Evolutionary conservation across 2,329 filamentous ascomycete genomes (phyloP), one percentile per base, ranked within the genome.

Genomic region (Ciborinia camelliae): DNA sequence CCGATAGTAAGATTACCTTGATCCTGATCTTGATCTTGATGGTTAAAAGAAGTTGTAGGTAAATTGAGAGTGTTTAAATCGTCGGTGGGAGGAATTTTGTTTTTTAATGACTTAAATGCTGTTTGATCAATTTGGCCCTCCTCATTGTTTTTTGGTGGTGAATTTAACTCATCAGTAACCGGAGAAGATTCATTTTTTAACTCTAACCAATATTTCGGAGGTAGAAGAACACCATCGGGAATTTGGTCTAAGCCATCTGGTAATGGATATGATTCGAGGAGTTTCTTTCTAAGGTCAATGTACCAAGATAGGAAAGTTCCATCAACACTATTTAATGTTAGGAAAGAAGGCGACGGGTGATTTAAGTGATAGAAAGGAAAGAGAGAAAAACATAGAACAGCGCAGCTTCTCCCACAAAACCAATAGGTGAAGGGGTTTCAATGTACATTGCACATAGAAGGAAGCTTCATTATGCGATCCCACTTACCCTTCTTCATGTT

Each of bases 401-500:
- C 23, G 8, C 30, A 23, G 8, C 26, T 43, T 43, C 12, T 14
- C 4, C 10, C n/a, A 20, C 37, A 23, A 18, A 59, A 4, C n/a
- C 12, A 20, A 14, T 18, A 37, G 8, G n/a, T 5, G 28, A 48
- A 37, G 4, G 20, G 3, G 5, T 26, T 57, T 18, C 18, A 8
- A 57, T 23, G 20, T n/a, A n/a, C 10, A 3, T 1, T 2, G 2
- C 1, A 23, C 18, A 57, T 2, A 26, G 3, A 59, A 62, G 32
- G 26, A 41, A 30, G 1, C 10, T n/a, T 43, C 18, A 50, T 45
- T 7, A 58, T 41, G 35, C 26, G n/a, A 30, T 39, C 10, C 6
- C n/a, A 79, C 84, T 70, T 79, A 95, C 88, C 94, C 93, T 77
- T 98, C 93, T 32, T 91, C 86, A 79, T 97, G 92, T 75, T 96